These are phyloP conservation scores for Thielaviopsis musarum DNA, from an alignment of 2,329 filamentous ascomycete species.

Conservation along the genomic window DNA sequence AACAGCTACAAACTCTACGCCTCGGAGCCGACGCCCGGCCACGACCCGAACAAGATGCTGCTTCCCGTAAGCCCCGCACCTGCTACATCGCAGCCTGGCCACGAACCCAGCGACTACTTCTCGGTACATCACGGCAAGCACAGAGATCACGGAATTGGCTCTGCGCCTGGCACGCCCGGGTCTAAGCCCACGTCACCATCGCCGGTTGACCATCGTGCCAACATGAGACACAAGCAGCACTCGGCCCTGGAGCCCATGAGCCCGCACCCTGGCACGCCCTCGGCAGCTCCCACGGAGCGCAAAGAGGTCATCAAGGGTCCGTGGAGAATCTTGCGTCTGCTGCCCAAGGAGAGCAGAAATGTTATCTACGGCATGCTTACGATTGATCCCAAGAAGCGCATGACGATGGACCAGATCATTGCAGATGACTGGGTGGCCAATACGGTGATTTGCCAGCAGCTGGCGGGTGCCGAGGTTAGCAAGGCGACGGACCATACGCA, in stretches of 20 bases:
- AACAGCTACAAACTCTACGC: slow-evolving; percentile 93
- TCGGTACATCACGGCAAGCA: slow-evolving; percentile 6
- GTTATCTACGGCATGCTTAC: slow-evolving; percentile 90
- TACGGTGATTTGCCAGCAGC: slow-evolving; percentile 68
- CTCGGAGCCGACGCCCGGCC: slow-evolving; percentile 62
- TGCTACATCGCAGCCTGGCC: slow-evolving; percentile 17
- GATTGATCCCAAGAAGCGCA: slow-evolving; percentile 66
- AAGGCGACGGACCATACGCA: slow-evolving; percentile 67
- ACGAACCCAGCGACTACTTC: slow-evolving; percentile 5
- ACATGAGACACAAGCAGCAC: slow-evolving; percentile 7
- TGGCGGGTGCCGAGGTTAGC: slow-evolving; percentile 51
- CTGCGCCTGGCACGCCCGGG: background rate
- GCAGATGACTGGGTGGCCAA: slow-evolving; percentile 81
- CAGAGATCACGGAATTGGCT: background rate
- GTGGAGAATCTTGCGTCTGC: slow-evolving; percentile 70
- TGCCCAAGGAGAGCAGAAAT: slow-evolving; percentile 77
- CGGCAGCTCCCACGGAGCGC: slow-evolving; percentile 25
- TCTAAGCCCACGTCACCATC: slow-evolving; percentile 5
- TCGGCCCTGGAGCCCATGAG: slow-evolving; percentile 7
- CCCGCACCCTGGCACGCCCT: slow-evolving; percentile 8
- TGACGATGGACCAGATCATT: slow-evolving; percentile 71
- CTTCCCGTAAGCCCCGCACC: slow-evolving; percentile 27
- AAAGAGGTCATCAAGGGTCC: slow-evolving; percentile 80
- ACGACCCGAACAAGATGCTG: slow-evolving; percentile 38
- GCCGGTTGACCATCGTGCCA: background rate